Conservation (phyloP, 495 filamentous ascomycete genomes). For the Penicillium alfredii region DNA sequence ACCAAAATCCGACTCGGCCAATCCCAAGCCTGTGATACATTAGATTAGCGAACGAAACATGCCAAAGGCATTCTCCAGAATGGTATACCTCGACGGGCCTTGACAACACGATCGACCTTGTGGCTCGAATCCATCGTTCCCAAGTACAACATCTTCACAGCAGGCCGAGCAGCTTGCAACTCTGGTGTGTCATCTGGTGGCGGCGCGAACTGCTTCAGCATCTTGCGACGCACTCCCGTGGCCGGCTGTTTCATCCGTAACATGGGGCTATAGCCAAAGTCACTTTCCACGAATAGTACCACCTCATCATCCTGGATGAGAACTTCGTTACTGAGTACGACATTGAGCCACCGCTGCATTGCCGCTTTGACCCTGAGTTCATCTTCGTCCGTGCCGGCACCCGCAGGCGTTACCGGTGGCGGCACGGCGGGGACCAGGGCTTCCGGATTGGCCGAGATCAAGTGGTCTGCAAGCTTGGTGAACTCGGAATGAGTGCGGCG, state of each 20-base stretch:
- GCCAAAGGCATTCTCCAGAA: background rate
- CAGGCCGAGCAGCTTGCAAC: slow-evolving; percentile 77
- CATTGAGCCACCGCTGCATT: slow-evolving; percentile 93
- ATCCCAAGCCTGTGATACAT: slow-evolving; percentile 73
- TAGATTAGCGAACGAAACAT: no score
- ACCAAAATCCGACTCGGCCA: slow-evolving; percentile 90
- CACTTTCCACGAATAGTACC: slow-evolving; percentile 93
- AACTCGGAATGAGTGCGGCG: slow-evolving; percentile 95
- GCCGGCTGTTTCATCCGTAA: slow-evolving; percentile 94
- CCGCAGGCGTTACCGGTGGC: slow-evolving; percentile 82
- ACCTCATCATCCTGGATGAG: slow-evolving; percentile 94
- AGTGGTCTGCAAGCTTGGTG: slow-evolving; percentile 85
- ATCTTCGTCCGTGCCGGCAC: slow-evolving; percentile 95
- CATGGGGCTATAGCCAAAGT: slow-evolving; percentile 96
- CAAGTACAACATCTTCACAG: slow-evolving; percentile 94
- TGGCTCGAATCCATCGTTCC: slow-evolving; percentile 92
- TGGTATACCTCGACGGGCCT: slow-evolving; percentile 74
- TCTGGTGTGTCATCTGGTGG: slow-evolving; percentile 97
- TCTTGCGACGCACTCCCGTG: slow-evolving; percentile 87
- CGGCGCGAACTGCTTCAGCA: slow-evolving; percentile 97
- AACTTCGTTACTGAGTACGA: slow-evolving; percentile 83
- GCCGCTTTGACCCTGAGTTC: slow-evolving; percentile 80
- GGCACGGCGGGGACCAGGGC: slow-evolving; percentile 96
- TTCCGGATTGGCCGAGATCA: slow-evolving; percentile 94
- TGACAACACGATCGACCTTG: slow-evolving; percentile 91